Evolutionary conservation across 148 eudicot species (phyloP).

Genomic region (Talinum fruticosum): DNA sequence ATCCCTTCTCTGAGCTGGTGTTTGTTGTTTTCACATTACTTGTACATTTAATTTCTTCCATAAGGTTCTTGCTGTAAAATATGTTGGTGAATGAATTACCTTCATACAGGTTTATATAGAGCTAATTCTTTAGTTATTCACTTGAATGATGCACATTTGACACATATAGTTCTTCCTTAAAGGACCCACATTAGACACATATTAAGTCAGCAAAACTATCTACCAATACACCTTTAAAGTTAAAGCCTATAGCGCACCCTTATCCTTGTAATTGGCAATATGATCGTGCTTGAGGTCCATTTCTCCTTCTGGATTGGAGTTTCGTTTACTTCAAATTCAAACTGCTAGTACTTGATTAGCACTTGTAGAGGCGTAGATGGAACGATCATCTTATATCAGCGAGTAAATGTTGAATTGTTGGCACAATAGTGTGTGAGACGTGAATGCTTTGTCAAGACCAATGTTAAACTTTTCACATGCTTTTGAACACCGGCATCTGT

Average conservation of each 20-base stretch:
- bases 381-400: neutral
- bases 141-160: no score
- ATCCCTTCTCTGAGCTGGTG: neutral
- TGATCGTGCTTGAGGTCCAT: neutral
- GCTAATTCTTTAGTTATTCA: neutral
- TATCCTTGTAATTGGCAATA: neutral
- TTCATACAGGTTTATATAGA: neutral
- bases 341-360: no score
- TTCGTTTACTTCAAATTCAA: no score
- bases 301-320: no score
- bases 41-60: neutral
- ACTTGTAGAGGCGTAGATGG: neutral
- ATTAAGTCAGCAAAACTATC: neutral
- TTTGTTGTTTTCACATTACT: neutral
- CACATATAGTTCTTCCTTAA: neutral
- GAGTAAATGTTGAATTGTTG: neutral
- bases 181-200: neutral
- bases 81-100: neutral
- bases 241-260: neutral
- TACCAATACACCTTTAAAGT: neutral
- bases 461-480: neutral
- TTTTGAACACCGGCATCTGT: neutral
- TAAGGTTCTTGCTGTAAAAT: neutral
- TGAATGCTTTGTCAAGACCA: neutral
- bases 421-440: neutral